These are phyloP conservation scores for Isabelozyma pseudorhagii DNA, from an alignment of 805 yeast genomes.

Conservation along the genomic window DNA sequence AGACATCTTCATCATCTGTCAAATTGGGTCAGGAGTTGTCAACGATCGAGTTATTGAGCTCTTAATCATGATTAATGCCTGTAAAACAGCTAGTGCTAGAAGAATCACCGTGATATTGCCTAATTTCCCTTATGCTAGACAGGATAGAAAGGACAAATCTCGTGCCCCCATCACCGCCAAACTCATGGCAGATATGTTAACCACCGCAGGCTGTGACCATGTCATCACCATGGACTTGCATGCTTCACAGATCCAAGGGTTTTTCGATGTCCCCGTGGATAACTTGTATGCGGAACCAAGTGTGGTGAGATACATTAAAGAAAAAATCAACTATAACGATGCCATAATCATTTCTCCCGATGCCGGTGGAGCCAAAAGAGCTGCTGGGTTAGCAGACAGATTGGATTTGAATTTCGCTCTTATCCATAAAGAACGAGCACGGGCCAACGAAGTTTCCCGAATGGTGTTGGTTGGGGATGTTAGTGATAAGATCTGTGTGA, in stretches of 20 bases:
- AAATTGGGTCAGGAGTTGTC: constrained; percentile 75
- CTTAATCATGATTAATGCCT: constrained; percentile 86
- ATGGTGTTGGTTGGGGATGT: constrained; percentile 98
- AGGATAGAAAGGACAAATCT: constrained; percentile 93
- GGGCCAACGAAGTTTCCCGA: constrained; percentile 90
- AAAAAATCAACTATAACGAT: constrained; percentile 50
- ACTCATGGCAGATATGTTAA: constrained; percentile 83
- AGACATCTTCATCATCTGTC: constrained; percentile 74
- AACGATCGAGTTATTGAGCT: constrained; percentile 88
- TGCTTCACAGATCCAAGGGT: constrained; percentile 97
- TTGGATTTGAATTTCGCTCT: constrained; percentile 91
- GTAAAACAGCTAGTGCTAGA: constrained; percentile 94
- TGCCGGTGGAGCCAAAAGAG: constrained; percentile 99
- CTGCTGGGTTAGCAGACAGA: constrained; percentile 89
- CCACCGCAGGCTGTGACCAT: constrained; percentile 93
- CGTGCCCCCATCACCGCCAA: constrained; percentile 97
- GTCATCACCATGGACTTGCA: constrained; percentile 96
- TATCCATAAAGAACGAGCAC: constrained; percentile 93
- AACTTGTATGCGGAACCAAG: constrained; percentile 94
- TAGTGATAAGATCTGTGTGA: constrained; percentile 70
- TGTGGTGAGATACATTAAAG: constrained; percentile 76
- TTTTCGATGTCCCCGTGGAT: constrained; percentile 92
- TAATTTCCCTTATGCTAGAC: constrained; percentile 95
- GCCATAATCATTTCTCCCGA: constrained; percentile 92
- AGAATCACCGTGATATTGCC: constrained; percentile 93